These are phyloP conservation scores for Trypanosoma vivax DNA, from an alignment of 208 protist species.

Conservation along the genomic window DNA sequence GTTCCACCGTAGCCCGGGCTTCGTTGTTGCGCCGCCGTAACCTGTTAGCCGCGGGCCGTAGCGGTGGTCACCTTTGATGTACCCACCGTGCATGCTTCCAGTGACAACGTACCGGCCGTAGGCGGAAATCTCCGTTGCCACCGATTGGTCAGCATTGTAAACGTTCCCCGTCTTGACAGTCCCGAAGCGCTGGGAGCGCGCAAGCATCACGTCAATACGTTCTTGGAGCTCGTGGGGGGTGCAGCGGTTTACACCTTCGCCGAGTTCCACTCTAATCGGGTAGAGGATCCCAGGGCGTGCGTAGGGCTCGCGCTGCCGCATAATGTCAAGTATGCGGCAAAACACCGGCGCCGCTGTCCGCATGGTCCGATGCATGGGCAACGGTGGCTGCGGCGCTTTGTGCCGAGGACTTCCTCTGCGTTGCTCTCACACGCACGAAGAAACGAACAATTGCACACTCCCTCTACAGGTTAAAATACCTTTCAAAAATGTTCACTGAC, in stretches of 20 bases:
- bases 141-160: constrained; percentile 55
- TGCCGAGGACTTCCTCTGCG: too few relatives aligned
- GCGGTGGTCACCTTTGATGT: constrained; percentile 78
- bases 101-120: constrained; percentile 79
- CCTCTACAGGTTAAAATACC: too few relatives aligned
- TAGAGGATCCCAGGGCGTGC: constrained; percentile 63
- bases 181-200: constrained; percentile 61
- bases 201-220: constrained; percentile 53
- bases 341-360: constrained; percentile 65
- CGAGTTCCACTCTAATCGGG: constrained; percentile 76
- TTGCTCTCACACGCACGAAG: too few relatives aligned
- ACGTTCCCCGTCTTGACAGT: constrained; percentile 68
- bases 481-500: too few relatives aligned
- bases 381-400: constrained; percentile 13
- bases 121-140: constrained; percentile 48
- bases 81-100: constrained; percentile 81
- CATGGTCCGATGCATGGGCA: too few relatives aligned
- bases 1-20: constrained; percentile 79
- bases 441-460: neutral
- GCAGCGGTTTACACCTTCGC: constrained; percentile 49
- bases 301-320: constrained; percentile 62
- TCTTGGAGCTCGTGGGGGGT: constrained; percentile 57
- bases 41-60: constrained; percentile 79
- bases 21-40: constrained; percentile 74
- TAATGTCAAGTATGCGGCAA: constrained; percentile 72